Percentiles rank a stretch among this genome's conserved stretches.
These are phyloP conservation scores for Prasinococcaceae sp. DNA, from an alignment of 139 green algal genomes.

Conservation along the genomic window DNA sequence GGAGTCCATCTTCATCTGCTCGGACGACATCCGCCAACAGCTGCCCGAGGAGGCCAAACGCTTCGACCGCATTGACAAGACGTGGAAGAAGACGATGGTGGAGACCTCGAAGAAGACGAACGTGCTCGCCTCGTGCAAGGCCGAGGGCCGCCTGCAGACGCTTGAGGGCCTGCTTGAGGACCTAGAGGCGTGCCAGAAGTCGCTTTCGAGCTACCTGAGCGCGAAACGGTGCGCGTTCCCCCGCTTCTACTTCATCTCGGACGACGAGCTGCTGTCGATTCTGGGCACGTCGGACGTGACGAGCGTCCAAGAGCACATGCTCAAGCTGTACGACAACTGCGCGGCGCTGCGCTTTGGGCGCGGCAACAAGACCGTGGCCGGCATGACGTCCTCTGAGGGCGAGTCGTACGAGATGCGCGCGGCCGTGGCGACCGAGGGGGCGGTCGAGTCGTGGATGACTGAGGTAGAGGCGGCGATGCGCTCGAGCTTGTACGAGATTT, in stretches of 20 bases:
- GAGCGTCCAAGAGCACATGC: slow-evolving; percentile 74
- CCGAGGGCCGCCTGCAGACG: slow-evolving; percentile 38
- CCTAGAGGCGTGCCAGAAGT: slow-evolving; percentile 72
- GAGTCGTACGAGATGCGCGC: slow-evolving; percentile 63
- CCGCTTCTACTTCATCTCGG: slow-evolving; percentile 76
- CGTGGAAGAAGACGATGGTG: slow-evolving; percentile 62
- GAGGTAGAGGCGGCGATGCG: slow-evolving; percentile 66
- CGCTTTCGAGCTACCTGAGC: slow-evolving; percentile 50
- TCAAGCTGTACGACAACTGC: slow-evolving; percentile 89
- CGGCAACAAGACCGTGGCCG: slow-evolving; percentile 64
- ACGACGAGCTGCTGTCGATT: slow-evolving; percentile 70
- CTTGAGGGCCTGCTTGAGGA: slow-evolving; percentile 42
- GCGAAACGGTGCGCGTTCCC: slow-evolving; percentile 67
- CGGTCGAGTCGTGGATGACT: slow-evolving; percentile 74
- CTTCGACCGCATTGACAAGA: slow-evolving; percentile 63
- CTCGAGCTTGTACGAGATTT: slow-evolving; percentile 47
- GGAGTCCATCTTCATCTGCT: slow-evolving; percentile 65
- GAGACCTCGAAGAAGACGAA: slow-evolving; percentile 55
- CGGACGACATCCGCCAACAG: slow-evolving; percentile 67
- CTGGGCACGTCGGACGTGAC: slow-evolving; percentile 60
- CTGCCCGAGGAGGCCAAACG: slow-evolving; percentile 65
- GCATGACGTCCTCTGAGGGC: slow-evolving; percentile 65
- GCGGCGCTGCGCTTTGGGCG: slow-evolving; percentile 54
- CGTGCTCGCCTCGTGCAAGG: slow-evolving; percentile 54
- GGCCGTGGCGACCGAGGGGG: slow-evolving; percentile 50